phyloP scores from a whole-genome alignment of 2,329 filamentous ascomycete species.

The Biscogniauxia mediterranea region DNA sequence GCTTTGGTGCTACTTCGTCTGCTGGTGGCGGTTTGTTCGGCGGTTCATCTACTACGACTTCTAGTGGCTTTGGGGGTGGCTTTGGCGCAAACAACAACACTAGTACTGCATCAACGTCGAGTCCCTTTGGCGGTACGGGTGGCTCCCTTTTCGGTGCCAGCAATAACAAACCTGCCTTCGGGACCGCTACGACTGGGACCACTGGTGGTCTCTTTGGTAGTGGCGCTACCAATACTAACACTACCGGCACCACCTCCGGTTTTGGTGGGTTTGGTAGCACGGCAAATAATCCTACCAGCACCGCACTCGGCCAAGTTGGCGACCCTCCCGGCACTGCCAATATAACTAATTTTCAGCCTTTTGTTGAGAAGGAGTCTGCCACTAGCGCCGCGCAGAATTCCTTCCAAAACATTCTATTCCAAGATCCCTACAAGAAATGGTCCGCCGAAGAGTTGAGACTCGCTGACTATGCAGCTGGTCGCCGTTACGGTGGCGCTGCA shows the following conservation, averaged over 20 bases:
- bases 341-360: slow-evolving; percentile 64
- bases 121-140: slow-evolving; percentile 36
- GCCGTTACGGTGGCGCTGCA: slow-evolving; percentile 77
- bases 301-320: slow-evolving; percentile 50
- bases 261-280: slow-evolving; percentile 38
- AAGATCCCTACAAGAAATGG: slow-evolving; percentile 81
- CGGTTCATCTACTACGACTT: slow-evolving; percentile 25
- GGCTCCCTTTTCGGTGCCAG: slow-evolving; percentile 29
- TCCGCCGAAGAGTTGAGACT: slow-evolving; percentile 82
- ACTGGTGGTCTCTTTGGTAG: slow-evolving; percentile 49
- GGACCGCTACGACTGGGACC: slow-evolving; percentile 41
- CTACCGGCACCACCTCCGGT: slow-evolving; percentile 19
- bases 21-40: slow-evolving; percentile 32
- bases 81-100: slow-evolving; percentile 39
- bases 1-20: slow-evolving; percentile 37
- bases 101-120: slow-evolving; percentile 35
- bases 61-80: slow-evolving; percentile 34
- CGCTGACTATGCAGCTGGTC: slow-evolving; percentile 84
- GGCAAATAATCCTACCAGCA: slow-evolving; percentile 42
- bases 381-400: slow-evolving; percentile 55
- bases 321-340: slow-evolving; percentile 67
- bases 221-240: slow-evolving; percentile 27
- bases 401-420: slow-evolving; percentile 78
- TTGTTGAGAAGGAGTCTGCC: slow-evolving; percentile 67
- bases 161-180: slow-evolving; percentile 50